Base-by-base conservation (phyloP, 2,329 filamentous ascomycete genomes). In the Verticillium isaacii region DNA sequence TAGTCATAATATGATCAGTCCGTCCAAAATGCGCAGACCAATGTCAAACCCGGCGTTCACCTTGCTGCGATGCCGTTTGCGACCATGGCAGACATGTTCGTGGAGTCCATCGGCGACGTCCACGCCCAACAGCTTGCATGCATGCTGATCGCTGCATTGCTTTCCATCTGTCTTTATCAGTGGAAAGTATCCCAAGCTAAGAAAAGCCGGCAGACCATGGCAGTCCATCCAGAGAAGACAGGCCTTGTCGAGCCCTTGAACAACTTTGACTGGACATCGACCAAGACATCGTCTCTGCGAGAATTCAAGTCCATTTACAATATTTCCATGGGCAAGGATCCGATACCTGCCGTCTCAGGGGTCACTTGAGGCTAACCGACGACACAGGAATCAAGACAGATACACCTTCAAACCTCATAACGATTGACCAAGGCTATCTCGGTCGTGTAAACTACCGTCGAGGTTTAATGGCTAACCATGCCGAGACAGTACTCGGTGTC, bases 271-370 rank as follows among this genome's bases (percentile, higher is more conserved):
- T 82, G 80, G 76, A 68, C 73, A 41, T 63, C 67, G 1, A 72
- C 71, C 1, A 69, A 73, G 9, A 79, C 80, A 0, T 63, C 68
- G 3, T 72, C 75, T 41, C 73, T 80, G 39, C 73, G 82, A 2
- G 81, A 80, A 0, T 84, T 82, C 68, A 84, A 83, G 68, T 77
- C 80, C 0, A 75, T 76, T 2, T 85, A 83, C 65, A 73, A 84
- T 65, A 83, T 85, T 62, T 83, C 80, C 0, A 85, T 85, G 82
- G 82, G 82, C 80, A 66, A 36, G 68, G 14, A 8, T 9, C 9
- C n/a, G 11, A 19, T 12, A 32, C 1, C 19, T 37, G 6, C 12
- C 1, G 23, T 12, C 1, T 7, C 66, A 63, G 23, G n/a, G 3
- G 6, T 19, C 25, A 2, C n/a, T 12, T 17, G 17, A 56, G 61